phyloP scores from a whole-genome alignment of 345 rosid genomes.

The Anastatica hierochuntica region DNA sequence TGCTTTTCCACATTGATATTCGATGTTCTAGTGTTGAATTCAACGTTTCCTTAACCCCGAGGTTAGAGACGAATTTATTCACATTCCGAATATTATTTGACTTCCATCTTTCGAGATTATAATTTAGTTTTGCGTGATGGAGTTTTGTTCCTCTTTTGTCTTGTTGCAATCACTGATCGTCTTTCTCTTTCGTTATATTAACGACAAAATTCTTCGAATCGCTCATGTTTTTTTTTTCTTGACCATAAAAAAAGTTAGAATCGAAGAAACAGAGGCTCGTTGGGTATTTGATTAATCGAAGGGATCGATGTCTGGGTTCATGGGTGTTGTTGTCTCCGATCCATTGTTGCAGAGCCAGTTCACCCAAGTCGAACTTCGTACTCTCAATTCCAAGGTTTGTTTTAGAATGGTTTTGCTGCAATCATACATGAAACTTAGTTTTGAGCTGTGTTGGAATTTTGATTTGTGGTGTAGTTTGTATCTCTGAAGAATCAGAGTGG shows the following conservation, averaged over 20 bases:
- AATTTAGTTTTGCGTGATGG: slow-evolving; percentile 7
- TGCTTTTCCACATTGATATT: slow-evolving; percentile 9
- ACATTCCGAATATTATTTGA: slow-evolving; percentile 1
- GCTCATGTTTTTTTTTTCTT: background rate
- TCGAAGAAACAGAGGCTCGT: background rate
- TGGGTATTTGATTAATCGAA: slow-evolving; percentile 6
- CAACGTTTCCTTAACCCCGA: slow-evolving; percentile 6
- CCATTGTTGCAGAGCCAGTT: slow-evolving; percentile 80
- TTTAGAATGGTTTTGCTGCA: background rate
- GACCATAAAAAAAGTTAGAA: slow-evolving; percentile 6
- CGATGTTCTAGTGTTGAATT: background rate
- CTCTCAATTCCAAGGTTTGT: slow-evolving; percentile 63
- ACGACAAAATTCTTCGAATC: background rate
- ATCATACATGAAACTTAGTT: background rate
- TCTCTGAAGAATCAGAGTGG: slow-evolving; percentile 54
- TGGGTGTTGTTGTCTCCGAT: slow-evolving; percentile 70
- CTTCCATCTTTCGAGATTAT: background rate
- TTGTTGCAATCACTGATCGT: slow-evolving; percentile 20
- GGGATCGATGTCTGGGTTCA: slow-evolving; percentile 56
- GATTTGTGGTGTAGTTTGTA: slow-evolving; percentile 36
- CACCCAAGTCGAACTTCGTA: slow-evolving; percentile 82
- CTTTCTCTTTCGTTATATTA: slow-evolving; percentile 7
- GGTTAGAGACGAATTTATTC: background rate
- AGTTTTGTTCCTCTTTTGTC: background rate
- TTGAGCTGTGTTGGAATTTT: background rate